Percentiles rank a stretch among this genome's conserved stretches.
These are phyloP conservation scores for Sphagnum contortum DNA, from an alignment of 225 moss, liverwort and hornwort genomes.

Conservation along the genomic window DNA sequence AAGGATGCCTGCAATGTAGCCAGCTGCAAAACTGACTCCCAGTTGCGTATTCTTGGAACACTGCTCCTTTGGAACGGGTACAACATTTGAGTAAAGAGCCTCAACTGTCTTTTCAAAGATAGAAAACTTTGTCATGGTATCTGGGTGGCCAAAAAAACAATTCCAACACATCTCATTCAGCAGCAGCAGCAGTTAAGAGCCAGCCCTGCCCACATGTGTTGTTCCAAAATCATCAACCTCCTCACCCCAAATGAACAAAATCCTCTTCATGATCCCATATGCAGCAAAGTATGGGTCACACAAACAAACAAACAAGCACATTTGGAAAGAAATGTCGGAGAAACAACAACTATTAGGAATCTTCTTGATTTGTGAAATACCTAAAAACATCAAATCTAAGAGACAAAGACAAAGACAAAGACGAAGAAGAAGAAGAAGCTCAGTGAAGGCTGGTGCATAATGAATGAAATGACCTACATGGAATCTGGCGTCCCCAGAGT, in stretches of 20 bases:
- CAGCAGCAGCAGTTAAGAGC: not conserved
- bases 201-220: not conserved
- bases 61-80: slow-evolving; percentile 56
- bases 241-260: no score
- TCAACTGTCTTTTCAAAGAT: slow-evolving; percentile 81
- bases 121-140: slow-evolving; percentile 96
- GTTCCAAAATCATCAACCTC: no score
- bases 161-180: not conserved
- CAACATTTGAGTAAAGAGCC: slow-evolving; percentile 60
- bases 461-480: slow-evolving; percentile 33
- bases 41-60: slow-evolving; percentile 71
- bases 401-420: no score
- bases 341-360: no score
- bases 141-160: slow-evolving; percentile 11
- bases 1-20: slow-evolving; percentile 84
- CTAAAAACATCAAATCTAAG: no score
- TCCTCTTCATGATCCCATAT: no score
- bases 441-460: no score
- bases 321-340: no score
- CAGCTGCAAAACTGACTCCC: slow-evolving; percentile 76
- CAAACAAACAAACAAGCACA: no score
- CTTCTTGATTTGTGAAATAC: no score
- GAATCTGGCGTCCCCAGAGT: slow-evolving; percentile 92
- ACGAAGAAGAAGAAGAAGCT: no score
- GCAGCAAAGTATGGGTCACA: no score